A percentile compares a stretch with the other conserved stretches of the same genome.
These are phyloP conservation scores for Phytophthora sp. DNA, from an alignment of 352 stramenopile genomes.

Conservation along the genomic window DNA sequence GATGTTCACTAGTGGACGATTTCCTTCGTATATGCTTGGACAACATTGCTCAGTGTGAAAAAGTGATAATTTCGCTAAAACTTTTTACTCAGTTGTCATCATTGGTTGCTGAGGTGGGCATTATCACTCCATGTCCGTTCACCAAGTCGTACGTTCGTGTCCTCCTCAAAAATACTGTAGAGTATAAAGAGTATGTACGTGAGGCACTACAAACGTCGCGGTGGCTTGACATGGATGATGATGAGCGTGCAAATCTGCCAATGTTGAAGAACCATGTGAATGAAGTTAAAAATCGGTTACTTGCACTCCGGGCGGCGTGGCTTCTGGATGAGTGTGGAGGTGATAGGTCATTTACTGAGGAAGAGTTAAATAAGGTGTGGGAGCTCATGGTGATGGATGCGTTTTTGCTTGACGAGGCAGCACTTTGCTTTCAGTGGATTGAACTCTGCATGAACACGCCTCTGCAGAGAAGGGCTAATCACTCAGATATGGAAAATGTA, in stretches of 20 bases:
- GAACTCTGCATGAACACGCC: conserved; percentile 62
- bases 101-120: conserved; percentile 30
- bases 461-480: background rate
- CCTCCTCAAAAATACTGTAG: conserved; percentile 30
- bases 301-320: conserved; percentile 65
- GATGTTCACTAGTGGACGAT: conserved; percentile 18
- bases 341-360: conserved; percentile 2
- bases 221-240: conserved; percentile 11
- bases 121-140: background rate
- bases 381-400: conserved; percentile 43
- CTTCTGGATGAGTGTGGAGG: conserved; percentile 36
- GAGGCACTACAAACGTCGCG: background rate
- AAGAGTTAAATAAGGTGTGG: conserved; percentile 54
- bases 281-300: conserved; percentile 51
- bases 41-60: conserved; percentile 28
- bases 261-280: conserved; percentile 29
- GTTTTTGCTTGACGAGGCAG: conserved; percentile 46
- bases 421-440: conserved; percentile 81
- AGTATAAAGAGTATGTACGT: conserved; percentile 30
- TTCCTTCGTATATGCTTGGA: conserved; percentile 32
- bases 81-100: conserved; percentile 42
- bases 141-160: conserved; percentile 14
- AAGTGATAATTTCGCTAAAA: conserved; percentile 35
- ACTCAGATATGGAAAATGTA: background rate
- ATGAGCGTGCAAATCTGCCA: conserved; percentile 16